phyloP scores from a whole-genome alignment of 2,329 filamentous ascomycete species.

The Ilyonectria destructans region DNA sequence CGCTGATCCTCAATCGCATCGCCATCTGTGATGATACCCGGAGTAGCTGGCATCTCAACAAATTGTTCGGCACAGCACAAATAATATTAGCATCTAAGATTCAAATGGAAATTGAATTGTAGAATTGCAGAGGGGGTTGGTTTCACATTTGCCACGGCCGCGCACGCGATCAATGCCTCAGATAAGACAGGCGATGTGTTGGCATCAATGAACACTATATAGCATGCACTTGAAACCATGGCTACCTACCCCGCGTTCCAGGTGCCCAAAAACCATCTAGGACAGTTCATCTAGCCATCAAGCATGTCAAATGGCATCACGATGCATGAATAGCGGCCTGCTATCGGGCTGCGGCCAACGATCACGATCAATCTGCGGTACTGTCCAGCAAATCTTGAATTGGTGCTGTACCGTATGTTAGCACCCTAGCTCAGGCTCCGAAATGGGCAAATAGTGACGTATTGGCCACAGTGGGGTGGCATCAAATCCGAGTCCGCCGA shows the following conservation, averaged over 20 bases:
- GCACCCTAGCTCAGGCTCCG: background rate
- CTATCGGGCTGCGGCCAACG: background rate
- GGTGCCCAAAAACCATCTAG: background rate
- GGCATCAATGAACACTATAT: too few relatives aligned
- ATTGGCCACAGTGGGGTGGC: background rate
- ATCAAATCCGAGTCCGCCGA: conserved; percentile 7
- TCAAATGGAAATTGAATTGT: too few relatives aligned
- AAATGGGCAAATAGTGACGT: background rate
- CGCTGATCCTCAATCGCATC: background rate
- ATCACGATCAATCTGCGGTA: background rate
- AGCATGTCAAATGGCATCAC: background rate
- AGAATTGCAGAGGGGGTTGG: background rate
- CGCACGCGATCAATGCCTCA: background rate
- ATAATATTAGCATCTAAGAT: background rate
- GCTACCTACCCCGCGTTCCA: conserved; percentile 1
- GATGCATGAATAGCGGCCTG: background rate
- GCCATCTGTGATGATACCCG: background rate
- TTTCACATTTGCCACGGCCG: background rate
- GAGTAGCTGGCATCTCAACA: background rate
- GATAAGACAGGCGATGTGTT: background rate
- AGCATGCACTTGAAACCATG: background rate
- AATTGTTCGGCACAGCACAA: background rate
- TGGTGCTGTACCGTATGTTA: background rate
- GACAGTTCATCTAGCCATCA: background rate
- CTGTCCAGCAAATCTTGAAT: background rate